These are phyloP conservation scores for Pezicula radicicola DNA, from an alignment of 2,329 filamentous ascomycete species.

Conservation along the genomic window DNA sequence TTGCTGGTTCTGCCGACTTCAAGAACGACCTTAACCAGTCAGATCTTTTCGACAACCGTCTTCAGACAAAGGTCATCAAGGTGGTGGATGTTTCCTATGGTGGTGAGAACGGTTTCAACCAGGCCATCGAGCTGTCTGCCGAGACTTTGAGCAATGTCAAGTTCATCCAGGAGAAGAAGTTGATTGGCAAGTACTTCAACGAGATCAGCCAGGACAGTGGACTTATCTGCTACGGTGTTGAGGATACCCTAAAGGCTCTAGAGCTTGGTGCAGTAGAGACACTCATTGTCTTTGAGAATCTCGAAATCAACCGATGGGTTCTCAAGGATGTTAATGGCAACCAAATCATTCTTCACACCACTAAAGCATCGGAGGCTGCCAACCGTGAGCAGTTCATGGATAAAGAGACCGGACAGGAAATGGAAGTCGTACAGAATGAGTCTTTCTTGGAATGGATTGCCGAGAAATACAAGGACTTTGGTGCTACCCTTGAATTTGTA, in stretches of 20 bases:
- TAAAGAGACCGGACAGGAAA: constrained; percentile 92
- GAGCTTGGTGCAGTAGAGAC: constrained; percentile 94
- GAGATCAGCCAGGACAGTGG: constrained; percentile 98
- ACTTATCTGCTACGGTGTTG: constrained; percentile 95
- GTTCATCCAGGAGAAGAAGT: constrained; percentile 99
- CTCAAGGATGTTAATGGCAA: constrained; percentile 74
- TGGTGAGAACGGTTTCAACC: constrained; percentile 99
- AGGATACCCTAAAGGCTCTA: constrained; percentile 94
- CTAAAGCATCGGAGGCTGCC: constrained; percentile 73
- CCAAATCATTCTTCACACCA: constrained; percentile 80
- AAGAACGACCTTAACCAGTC: constrained; percentile 98
- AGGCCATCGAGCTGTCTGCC: constrained; percentile 91
- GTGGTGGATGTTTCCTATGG: constrained; percentile 98
- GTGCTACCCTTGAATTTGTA: constrained; percentile 92
- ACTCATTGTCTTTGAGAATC: constrained; percentile 94
- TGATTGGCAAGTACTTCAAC: constrained; percentile 98
- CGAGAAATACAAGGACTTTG: constrained; percentile 97
- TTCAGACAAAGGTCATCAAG: constrained; percentile 96
- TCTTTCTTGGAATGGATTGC: constrained; percentile 99
- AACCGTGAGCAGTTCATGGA: constrained; percentile 88
- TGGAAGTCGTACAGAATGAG: constrained; percentile 85
- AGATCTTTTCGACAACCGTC: constrained; percentile 91
- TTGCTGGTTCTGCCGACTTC: constrained; percentile 98
- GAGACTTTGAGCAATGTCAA: constrained; percentile 99
- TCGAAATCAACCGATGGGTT: constrained; percentile 89